These are phyloP conservation scores for Ophiostoma angusticollis DNA, from an alignment of 2,329 filamentous ascomycete species.

Conservation along the genomic window DNA sequence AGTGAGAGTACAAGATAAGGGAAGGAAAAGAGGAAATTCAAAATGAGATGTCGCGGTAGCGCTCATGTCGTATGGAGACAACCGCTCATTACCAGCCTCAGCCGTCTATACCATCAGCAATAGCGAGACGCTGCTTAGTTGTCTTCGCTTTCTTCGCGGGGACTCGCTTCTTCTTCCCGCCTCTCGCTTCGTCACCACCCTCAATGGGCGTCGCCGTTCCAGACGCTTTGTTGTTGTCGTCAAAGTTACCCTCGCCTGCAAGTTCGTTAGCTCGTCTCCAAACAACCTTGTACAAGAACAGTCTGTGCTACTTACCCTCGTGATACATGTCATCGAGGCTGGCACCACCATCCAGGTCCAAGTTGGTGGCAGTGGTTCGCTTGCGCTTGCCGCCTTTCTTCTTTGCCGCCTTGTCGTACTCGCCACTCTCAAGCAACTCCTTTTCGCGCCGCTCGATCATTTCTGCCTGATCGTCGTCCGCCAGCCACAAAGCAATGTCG, in stretches of 20 bases:
- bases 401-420: constrained; percentile 47
- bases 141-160: constrained; percentile 54
- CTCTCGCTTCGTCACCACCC: constrained; percentile 22
- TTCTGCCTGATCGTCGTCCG: constrained; percentile 91
- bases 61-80: no score
- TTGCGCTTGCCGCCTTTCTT: constrained; percentile 47
- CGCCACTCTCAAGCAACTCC: constrained; percentile 65
- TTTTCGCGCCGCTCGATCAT: constrained; percentile 87
- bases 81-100: neutral
- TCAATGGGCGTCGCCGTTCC: constrained; percentile 71
- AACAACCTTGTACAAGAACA: neutral
- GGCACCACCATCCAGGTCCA: constrained; percentile 28
- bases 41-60: neutral
- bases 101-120: constrained; percentile 46
- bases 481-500: constrained; percentile 97
- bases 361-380: constrained; percentile 20
- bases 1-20: no score
- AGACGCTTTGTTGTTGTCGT: constrained; percentile 72
- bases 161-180: constrained; percentile 43
- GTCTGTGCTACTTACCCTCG: constrained; percentile 57
- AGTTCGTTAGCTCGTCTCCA: constrained; percentile 20
- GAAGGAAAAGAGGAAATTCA: neutral
- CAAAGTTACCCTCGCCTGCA: constrained; percentile 89
- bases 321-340: constrained; percentile 98
- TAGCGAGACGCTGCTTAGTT: constrained; percentile 53